Conservation (phyloP, 768 basidiomycete species). For the Kondoa malvinella region DNA sequence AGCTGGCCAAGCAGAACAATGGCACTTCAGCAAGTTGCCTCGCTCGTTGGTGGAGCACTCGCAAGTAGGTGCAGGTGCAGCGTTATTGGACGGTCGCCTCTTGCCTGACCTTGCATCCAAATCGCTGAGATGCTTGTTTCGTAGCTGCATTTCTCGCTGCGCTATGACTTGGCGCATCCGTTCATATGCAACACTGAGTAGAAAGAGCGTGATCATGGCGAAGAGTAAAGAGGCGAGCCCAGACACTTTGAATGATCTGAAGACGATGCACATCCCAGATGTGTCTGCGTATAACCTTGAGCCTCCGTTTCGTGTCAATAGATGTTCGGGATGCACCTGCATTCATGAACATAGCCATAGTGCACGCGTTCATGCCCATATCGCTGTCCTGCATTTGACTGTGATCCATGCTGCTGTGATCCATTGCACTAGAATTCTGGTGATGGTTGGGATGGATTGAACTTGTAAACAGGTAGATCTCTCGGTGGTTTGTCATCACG, state of each 20-base stretch:
- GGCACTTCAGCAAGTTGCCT: background rate
- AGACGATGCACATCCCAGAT: background rate
- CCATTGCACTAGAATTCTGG: background rate
- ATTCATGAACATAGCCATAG: background rate
- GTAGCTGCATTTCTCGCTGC: background rate
- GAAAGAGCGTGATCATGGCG: background rate
- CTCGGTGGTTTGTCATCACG: no score
- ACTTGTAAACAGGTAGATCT: no score
- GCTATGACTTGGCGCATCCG: background rate
- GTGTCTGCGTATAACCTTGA: background rate
- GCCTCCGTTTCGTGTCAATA: no score
- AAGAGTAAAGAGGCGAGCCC: background rate
- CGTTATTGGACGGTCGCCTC: background rate
- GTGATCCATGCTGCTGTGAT: constrained; percentile 6
- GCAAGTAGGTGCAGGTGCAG: background rate
- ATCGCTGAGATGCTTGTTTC: background rate
- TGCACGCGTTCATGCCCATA: background rate
- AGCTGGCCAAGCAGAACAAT: background rate
- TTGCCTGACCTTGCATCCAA: background rate
- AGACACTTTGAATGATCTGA: background rate
- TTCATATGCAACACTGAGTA: background rate
- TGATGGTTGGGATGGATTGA: background rate
- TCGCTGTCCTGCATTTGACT: background rate
- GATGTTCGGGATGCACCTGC: background rate
- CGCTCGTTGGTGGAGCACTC: background rate